phyloP scores from a whole-genome alignment of 768 basidiomycete species.

The Tulasnella calospora region DNA sequence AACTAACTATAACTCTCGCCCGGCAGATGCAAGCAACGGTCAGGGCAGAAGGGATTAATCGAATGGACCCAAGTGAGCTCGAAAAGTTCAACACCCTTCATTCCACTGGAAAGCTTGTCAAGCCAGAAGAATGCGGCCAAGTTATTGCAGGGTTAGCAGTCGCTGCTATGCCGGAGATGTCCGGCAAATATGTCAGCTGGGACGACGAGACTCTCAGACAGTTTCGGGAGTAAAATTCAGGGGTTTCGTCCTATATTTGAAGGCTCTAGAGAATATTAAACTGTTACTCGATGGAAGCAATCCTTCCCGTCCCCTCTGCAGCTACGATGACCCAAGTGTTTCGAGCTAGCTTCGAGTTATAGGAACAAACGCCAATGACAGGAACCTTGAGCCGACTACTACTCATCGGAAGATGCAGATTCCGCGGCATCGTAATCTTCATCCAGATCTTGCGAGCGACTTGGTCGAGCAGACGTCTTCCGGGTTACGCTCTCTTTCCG shows the following conservation, averaged over 20 bases:
- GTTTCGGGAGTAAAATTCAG: not conserved
- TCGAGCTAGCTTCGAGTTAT: no score
- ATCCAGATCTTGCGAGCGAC: not conserved
- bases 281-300: not conserved
- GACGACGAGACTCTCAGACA: slow-evolving; percentile 47
- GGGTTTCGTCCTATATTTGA: not conserved
- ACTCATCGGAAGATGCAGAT: no score
- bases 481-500: not conserved
- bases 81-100: slow-evolving; percentile 54
- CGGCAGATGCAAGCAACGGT: slow-evolving; percentile 65
- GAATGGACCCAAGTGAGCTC: slow-evolving; percentile 56
- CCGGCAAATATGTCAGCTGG: slow-evolving; percentile 79
- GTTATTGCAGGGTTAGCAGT: slow-evolving; percentile 74
- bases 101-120: slow-evolving; percentile 63
- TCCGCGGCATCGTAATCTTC: not conserved
- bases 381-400: no score
- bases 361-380: no score
- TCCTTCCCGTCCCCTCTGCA: not conserved
- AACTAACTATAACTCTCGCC: slow-evolving; percentile 1
- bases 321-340: no score
- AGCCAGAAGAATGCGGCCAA: slow-evolving; percentile 67
- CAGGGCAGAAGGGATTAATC: slow-evolving; percentile 45
- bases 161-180: slow-evolving; percentile 55
- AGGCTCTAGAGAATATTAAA: not conserved
- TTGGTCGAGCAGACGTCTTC: not conserved